Percentiles rank a stretch among this genome's conserved stretches.
phyloP scores from a whole-genome alignment of 148 eudicot genomes.

The Heliosperma pusillum region DNA sequence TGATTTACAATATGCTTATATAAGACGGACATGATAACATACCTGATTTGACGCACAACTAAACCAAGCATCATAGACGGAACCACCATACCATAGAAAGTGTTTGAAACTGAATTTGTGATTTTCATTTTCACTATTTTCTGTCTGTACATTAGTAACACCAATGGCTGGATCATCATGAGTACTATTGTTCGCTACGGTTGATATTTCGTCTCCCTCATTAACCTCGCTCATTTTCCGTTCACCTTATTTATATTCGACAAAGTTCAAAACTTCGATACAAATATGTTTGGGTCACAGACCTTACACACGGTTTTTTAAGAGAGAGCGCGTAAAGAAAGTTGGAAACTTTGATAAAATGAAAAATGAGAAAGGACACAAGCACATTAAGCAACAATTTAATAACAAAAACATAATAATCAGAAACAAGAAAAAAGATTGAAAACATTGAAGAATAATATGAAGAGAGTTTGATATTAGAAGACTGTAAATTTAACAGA shows the following conservation, averaged over 20 bases:
- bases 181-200: slow-evolving; percentile 18
- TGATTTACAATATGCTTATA: no score
- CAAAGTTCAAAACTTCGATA: no score
- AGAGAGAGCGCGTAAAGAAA: neutral
- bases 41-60: slow-evolving; percentile 51
- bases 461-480: neutral
- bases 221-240: neutral
- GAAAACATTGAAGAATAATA: no score
- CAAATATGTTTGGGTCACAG: no score
- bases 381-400: no score
- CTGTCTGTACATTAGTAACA: slow-evolving; percentile 20
- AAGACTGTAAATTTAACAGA: no score
- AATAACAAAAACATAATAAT: no score
- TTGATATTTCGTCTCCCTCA: slow-evolving; percentile 3
- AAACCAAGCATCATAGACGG: slow-evolving; percentile 54
- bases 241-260: no score
- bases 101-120: slow-evolving; percentile 30
- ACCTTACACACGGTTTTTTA: neutral
- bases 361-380: no score
- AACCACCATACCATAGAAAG: slow-evolving; percentile 54
- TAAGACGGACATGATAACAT: neutral
- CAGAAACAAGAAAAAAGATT: no score
- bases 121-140: slow-evolving; percentile 17
- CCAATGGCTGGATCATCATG: slow-evolving; percentile 18
- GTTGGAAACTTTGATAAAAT: no score